Evolutionary conservation across 164 flowering plant species (phyloP).

Genomic region (Berberis thunbergii): DNA sequence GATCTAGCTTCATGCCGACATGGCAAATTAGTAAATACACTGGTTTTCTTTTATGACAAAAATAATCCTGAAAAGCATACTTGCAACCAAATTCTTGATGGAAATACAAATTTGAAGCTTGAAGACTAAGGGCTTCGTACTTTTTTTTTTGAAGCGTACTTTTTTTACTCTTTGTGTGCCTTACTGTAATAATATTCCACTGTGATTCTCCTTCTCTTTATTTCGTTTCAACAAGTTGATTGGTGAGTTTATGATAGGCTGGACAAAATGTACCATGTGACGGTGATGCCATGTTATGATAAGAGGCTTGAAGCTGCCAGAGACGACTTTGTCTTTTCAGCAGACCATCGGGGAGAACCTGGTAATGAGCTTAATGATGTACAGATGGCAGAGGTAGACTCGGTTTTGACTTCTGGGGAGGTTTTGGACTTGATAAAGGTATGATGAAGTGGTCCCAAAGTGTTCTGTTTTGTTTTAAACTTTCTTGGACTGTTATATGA

Average conservation of each 20-base stretch:
- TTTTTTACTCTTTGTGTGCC: no score
- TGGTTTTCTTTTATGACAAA: no score
- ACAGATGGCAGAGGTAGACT: conserved; percentile 71
- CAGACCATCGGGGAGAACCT: conserved; percentile 31
- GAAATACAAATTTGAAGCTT: no score
- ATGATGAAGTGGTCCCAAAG: not conserved
- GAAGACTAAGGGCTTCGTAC: no score
- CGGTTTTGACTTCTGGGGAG: conserved; percentile 95
- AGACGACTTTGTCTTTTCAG: conserved; percentile 75
- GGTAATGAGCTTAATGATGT: conserved; percentile 14
- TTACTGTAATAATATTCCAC: no score
- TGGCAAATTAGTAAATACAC: no score
- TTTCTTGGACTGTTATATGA: not conserved
- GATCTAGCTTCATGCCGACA: no score
- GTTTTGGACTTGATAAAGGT: conserved; percentile 89
- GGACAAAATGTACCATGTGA: conserved; percentile 82
- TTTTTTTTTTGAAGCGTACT: no score
- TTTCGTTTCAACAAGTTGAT: conserved; percentile 4
- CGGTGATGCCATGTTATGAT: conserved; percentile 98
- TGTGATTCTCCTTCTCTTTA: no score
- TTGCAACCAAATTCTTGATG: no score
- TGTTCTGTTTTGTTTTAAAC: not conserved
- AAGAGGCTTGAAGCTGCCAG: conserved; percentile 96
- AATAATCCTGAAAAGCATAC: no score
- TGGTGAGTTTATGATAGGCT: conserved; percentile 38